Evolutionary conservation across 495 filamentous ascomycete genomes (phyloP), one percentile per base, ranked within the genome.

Genomic region (Xylaria longipes): DNA sequence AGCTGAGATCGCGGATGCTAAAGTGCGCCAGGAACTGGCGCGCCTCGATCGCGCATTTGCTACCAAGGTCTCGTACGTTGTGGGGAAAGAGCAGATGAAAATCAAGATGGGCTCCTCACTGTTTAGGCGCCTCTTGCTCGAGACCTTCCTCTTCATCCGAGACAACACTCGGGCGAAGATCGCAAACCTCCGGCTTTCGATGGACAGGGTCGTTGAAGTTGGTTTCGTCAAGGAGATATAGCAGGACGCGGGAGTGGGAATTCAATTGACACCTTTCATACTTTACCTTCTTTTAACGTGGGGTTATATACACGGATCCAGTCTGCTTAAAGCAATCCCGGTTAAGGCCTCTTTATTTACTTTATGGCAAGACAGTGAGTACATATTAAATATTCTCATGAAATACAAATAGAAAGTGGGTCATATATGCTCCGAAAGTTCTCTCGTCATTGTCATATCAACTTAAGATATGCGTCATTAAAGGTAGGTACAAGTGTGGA

Each of bases 61-160:
- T n/a, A 83, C 83, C 35, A 89, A 91, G 73, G 84, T 91, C 39
- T 78, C 92, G 46, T 93, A 93, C 73, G 85, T 94, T 27, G 83
- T 93, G 20, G 91, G 91, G 20, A 94, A 93, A 76, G 91, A 93
- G 72, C 86, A 92, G 81, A 86, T 94, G 85, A 81, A 81, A 25
- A 84, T 93, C 72, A 80, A 79, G 60, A 50, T 70, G 8, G 80
- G 78, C 8, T 84, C 82, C 29, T 82, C 85, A 35, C 75, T 85
- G 43, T 62, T 82, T 39, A 80, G 89, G 15, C 84, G 75, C 52
- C 29, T 87, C 0, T 46, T 89, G 9, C 75, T 93, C 64, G 81
- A 78, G 54, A 77, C 83, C 0, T 94, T 93, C 73, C 76, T 93
- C 52, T 93, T 89, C 87, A 85, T 93, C 64, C 75, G 91, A 50